Conservation (phyloP, 768 basidiomycete genomes). For the Clavulina sp. region DNA sequence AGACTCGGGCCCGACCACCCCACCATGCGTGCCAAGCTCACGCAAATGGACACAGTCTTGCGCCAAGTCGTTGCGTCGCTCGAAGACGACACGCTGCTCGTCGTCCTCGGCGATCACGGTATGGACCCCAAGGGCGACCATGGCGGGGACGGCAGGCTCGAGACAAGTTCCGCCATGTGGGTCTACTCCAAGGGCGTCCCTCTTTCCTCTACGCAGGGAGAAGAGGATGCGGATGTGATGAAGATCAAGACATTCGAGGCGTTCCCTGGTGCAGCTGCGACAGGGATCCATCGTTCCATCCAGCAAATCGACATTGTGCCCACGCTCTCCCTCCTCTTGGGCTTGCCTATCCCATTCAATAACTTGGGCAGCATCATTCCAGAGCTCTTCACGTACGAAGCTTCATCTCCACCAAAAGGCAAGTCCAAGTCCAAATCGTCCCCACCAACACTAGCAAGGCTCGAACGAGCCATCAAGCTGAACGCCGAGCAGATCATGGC, state of each 20-base stretch:
- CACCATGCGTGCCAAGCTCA: slow-evolving; percentile 68
- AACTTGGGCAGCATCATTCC: slow-evolving; percentile 86
- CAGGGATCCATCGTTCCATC: slow-evolving; percentile 34
- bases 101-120: slow-evolving; percentile 90
- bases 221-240: background rate
- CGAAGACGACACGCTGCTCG: slow-evolving; percentile 77
- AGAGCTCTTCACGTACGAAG: slow-evolving; percentile 60
- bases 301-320: slow-evolving; percentile 93
- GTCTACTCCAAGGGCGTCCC: slow-evolving; percentile 65
- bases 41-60: slow-evolving; percentile 76
- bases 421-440: too few species aligned
- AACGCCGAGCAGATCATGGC: slow-evolving; percentile 59
- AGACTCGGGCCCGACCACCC: slow-evolving; percentile 80
- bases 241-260: slow-evolving; percentile 15
- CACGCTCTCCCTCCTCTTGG: slow-evolving; percentile 72
- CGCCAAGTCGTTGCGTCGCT: slow-evolving; percentile 49
- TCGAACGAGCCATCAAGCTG: slow-evolving; percentile 43
- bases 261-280: slow-evolving; percentile 20
- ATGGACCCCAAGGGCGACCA: slow-evolving; percentile 94
- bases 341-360: slow-evolving; percentile 88
- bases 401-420: background rate
- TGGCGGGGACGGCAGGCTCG: slow-evolving; percentile 74
- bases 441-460: slow-evolving; percentile 18
- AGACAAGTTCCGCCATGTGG: slow-evolving; percentile 80
- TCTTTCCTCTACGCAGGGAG: slow-evolving; percentile 22